phyloP scores from a whole-genome alignment of 352 stramenopile genomes.

The Phytophthora agathidicida region DNA sequence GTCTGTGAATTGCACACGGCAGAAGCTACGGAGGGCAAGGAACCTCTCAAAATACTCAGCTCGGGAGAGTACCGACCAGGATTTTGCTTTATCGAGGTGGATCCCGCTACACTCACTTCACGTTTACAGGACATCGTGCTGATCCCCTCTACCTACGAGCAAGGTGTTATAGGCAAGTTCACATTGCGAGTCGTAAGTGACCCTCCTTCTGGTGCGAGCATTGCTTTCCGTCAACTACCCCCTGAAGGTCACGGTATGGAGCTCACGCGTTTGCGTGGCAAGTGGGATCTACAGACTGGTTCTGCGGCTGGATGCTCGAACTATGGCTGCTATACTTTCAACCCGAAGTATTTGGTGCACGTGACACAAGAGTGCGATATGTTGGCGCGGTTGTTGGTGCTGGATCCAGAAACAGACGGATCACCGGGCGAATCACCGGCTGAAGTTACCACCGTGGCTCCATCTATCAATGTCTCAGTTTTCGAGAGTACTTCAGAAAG shows the following conservation, averaged over 20 bases:
- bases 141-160: constrained; percentile 81
- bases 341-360: constrained; percentile 78
- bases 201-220: constrained; percentile 39
- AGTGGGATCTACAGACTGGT: constrained; percentile 60
- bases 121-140: constrained; percentile 56
- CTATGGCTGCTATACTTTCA: constrained; percentile 85
- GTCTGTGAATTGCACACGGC: constrained; percentile 47
- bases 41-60: constrained; percentile 47
- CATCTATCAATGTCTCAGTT: constrained; percentile 78
- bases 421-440: constrained; percentile 16
- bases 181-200: constrained; percentile 66
- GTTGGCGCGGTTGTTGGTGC: constrained; percentile 57
- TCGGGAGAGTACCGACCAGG: constrained; percentile 81
- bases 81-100: constrained; percentile 77
- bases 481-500: constrained; percentile 68
- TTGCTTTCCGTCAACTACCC: constrained; percentile 43
- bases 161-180: constrained; percentile 47
- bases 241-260: constrained; percentile 65
- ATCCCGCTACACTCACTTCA: constrained; percentile 26
- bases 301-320: constrained; percentile 76
- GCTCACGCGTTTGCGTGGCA: constrained; percentile 39
- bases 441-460: constrained; percentile 2
- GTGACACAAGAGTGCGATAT: constrained; percentile 56
- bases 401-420: constrained; percentile 19
- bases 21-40: constrained; percentile 17